A percentile compares a stretch with the other conserved stretches of the same genome.
Evolutionary conservation across 2,329 filamentous ascomycete species (phyloP).

Genomic region (Metarhizium rileyi): DNA sequence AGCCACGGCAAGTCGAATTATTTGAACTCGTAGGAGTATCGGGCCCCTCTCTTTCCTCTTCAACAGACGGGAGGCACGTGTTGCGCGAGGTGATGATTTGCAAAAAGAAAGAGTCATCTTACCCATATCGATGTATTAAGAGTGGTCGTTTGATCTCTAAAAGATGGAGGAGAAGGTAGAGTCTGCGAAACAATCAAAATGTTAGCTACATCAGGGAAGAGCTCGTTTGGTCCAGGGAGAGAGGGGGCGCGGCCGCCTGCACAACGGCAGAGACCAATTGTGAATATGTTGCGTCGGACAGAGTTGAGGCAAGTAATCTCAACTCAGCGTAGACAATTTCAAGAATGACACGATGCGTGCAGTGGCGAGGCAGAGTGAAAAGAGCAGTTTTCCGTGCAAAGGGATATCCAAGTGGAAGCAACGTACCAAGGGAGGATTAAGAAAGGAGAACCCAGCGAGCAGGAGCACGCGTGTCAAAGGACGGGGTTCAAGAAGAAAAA

Average conservation of each 20-base stretch:
- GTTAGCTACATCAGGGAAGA: slow-evolving; percentile 14
- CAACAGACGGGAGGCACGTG: not conserved
- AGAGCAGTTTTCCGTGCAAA: not conserved
- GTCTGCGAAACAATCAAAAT: slow-evolving; percentile 1
- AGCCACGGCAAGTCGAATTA: slow-evolving; percentile 5
- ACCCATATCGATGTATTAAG: slow-evolving; percentile 33
- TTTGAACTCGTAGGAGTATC: slow-evolving; percentile 13
- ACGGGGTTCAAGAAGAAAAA: slow-evolving; percentile 15
- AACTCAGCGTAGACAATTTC: not conserved
- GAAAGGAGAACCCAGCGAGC: slow-evolving; percentile 9
- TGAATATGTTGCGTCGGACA: not conserved
- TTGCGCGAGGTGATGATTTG: not conserved
- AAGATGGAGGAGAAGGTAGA: slow-evolving; percentile 15
- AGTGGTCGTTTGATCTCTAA: slow-evolving; percentile 22
- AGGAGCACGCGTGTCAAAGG: slow-evolving; percentile 25
- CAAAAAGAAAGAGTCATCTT: slow-evolving; percentile 25
- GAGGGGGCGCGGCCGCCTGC: not conserved
- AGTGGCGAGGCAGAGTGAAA: not conserved
- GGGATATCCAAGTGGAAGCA: not conserved
- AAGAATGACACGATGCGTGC: not conserved
- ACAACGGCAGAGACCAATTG: not conserved
- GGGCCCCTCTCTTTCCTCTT: slow-evolving; percentile 15
- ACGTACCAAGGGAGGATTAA: slow-evolving; percentile 14
- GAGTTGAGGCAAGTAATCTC: not conserved
- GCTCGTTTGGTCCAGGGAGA: slow-evolving; percentile 5